These are phyloP conservation scores for Colletotrichum caudatum DNA, from an alignment of 2,329 filamentous ascomycete species.

Conservation along the genomic window DNA sequence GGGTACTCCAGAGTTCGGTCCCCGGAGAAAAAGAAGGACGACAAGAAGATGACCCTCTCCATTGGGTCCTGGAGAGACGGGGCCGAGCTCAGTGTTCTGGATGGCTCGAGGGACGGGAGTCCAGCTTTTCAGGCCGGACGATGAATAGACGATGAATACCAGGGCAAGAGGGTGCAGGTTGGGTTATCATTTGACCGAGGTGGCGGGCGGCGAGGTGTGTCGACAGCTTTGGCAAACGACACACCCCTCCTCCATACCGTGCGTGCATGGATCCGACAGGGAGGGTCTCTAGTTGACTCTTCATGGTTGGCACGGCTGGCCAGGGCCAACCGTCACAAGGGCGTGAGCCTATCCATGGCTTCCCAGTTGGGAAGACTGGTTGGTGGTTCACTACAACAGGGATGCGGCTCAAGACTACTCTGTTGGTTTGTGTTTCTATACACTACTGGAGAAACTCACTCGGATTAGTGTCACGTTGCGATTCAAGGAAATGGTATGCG, in stretches of 20 bases:
- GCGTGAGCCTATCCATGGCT: constrained; percentile 6
- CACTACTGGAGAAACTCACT: neutral
- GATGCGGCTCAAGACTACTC: neutral
- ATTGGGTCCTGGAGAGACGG: constrained; percentile 8
- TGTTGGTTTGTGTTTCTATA: neutral
- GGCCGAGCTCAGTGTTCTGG: neutral
- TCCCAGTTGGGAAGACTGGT: neutral
- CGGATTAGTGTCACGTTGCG: neutral
- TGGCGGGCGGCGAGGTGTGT: constrained; percentile 21
- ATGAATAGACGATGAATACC: neutral
- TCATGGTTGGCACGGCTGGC: constrained; percentile 23
- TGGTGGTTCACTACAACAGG: neutral
- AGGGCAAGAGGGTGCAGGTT: constrained; percentile 12
- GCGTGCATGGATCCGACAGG: constrained; percentile 11
- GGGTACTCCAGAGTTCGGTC: constrained; percentile 13
- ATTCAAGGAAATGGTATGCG: neutral
- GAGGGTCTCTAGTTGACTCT: constrained; percentile 9
- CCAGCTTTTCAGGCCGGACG: neutral
- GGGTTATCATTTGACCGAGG: constrained; percentile 35
- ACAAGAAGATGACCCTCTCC: neutral
- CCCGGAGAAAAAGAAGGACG: constrained; percentile 36
- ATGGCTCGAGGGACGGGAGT: neutral
- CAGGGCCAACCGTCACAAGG: constrained; percentile 1
- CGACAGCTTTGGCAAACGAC: neutral
- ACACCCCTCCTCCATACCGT: neutral